These are phyloP conservation scores for Pestalotiopsis sp. DNA, from an alignment of 2,329 filamentous ascomycete species.

Conservation along the genomic window DNA sequence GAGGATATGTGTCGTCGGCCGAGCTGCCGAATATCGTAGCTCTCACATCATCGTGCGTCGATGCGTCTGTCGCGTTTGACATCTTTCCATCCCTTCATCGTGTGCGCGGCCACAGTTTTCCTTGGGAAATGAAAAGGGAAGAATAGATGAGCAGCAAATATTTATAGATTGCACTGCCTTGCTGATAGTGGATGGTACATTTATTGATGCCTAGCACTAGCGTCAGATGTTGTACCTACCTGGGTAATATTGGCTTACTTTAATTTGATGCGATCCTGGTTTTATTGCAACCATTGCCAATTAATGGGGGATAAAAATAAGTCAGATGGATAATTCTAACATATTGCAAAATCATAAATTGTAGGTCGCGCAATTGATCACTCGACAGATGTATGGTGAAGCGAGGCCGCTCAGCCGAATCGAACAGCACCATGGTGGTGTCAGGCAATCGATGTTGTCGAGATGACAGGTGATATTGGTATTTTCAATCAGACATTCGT, in stretches of 20 bases:
- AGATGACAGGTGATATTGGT: too few relatives aligned
- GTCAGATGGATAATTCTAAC: too few relatives aligned
- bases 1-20: conserved; percentile 13
- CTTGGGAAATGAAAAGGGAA: neutral
- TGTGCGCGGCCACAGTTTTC: neutral
- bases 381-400: neutral
- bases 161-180: neutral
- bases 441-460: too few relatives aligned
- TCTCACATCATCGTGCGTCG: neutral
- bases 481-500: neutral
- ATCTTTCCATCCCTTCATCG: neutral
- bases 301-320: too few relatives aligned
- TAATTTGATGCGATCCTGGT: neutral
- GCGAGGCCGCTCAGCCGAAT: neutral
- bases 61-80: neutral
- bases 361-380: too few relatives aligned
- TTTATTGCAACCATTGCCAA: neutral
- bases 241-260: neutral
- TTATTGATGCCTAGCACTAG: neutral
- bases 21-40: neutral
- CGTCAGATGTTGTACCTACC: neutral
- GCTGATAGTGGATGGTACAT: neutral
- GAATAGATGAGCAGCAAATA: neutral
- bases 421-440: neutral
- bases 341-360: too few relatives aligned